Percentiles rank a stretch among this genome's conserved stretches.
These are phyloP conservation scores for Mycocentrospora acerina DNA, from an alignment of 2,329 filamentous ascomycete genomes.

Conservation along the genomic window DNA sequence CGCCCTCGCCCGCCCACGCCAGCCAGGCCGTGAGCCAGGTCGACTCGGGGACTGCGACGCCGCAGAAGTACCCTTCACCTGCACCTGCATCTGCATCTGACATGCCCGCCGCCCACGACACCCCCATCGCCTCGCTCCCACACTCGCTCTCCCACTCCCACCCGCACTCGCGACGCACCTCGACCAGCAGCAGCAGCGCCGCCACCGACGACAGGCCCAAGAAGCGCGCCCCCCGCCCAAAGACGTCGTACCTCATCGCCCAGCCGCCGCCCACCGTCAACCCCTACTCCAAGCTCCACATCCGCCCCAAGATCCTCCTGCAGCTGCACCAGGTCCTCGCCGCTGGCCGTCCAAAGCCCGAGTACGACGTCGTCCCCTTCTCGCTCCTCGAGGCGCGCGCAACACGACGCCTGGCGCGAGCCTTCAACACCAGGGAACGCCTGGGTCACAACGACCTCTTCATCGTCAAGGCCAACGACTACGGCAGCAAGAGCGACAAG, in stretches of 20 bases:
- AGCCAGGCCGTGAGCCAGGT: constrained; percentile 2
- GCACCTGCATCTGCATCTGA: constrained; percentile 1
- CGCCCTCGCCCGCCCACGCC: constrained; percentile 15
- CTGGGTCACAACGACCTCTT: constrained; percentile 70
- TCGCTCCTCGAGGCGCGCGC: constrained; percentile 57
- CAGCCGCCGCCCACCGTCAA: constrained; percentile 63
- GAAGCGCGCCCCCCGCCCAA: constrained; percentile 55
- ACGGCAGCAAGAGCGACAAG: constrained; percentile 48
- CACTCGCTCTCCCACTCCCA: too few relatives aligned
- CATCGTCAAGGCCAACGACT: constrained; percentile 70
- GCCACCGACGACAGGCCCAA: constrained; percentile 42
- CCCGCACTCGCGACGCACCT: constrained; percentile 38
- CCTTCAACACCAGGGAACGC: constrained; percentile 64
- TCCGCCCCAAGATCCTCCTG: constrained; percentile 68
- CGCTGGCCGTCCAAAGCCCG: constrained; percentile 63
- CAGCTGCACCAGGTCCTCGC: constrained; percentile 69
- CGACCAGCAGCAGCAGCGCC: constrained; percentile 38
- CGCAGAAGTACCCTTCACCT: constrained; percentile 8
- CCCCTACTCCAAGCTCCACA: constrained; percentile 62
- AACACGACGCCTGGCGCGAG: constrained; percentile 56
- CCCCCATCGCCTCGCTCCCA: constrained; percentile 18
- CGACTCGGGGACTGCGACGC: constrained; percentile 3
- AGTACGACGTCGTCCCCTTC: constrained; percentile 73
- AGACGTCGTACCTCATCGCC: constrained; percentile 67
- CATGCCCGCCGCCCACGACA: constrained; percentile 5